Conservation (phyloP, 1,139 yeast species). For the Candida tetrigidarum region DNA sequence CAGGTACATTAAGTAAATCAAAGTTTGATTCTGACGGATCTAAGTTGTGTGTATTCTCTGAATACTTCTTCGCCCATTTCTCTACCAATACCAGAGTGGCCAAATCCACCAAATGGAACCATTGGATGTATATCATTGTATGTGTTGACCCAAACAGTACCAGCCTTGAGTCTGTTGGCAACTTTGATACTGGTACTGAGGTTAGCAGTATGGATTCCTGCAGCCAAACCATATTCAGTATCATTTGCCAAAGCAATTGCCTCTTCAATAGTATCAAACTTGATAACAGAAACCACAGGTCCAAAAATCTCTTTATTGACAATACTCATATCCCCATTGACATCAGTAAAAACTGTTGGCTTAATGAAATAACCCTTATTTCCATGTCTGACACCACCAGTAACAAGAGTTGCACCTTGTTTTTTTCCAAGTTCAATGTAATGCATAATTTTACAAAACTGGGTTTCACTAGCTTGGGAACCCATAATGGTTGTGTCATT, state of each 20-base stretch:
- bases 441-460: conserved; percentile 72
- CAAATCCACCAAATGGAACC: conserved; percentile 88
- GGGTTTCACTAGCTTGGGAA: conserved; percentile 79
- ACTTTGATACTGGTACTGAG: conserved; percentile 72
- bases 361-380: conserved; percentile 75
- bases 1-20: no score
- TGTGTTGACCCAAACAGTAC: conserved; percentile 85
- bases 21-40: conserved; percentile 66
- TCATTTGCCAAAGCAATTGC: conserved; percentile 72
- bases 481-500: conserved; percentile 76
- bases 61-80: conserved; percentile 89
- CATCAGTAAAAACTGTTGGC: conserved; percentile 81
- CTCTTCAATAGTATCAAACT: conserved; percentile 74
- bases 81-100: conserved; percentile 89
- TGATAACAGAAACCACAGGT: conserved; percentile 77
- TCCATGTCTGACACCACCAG: conserved; percentile 78
- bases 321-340: conserved; percentile 65
- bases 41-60: conserved; percentile 79
- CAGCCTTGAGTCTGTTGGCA: conserved; percentile 71
- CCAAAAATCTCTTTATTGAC: conserved; percentile 88
- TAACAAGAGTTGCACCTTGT: conserved; percentile 74
- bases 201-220: conserved; percentile 75
- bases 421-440: conserved; percentile 74
- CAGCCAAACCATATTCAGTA: conserved; percentile 80
- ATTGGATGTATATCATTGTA: conserved; percentile 82